phyloP scores from a whole-genome alignment of 768 basidiomycete genomes.

The Boletus rubroflammeus region DNA sequence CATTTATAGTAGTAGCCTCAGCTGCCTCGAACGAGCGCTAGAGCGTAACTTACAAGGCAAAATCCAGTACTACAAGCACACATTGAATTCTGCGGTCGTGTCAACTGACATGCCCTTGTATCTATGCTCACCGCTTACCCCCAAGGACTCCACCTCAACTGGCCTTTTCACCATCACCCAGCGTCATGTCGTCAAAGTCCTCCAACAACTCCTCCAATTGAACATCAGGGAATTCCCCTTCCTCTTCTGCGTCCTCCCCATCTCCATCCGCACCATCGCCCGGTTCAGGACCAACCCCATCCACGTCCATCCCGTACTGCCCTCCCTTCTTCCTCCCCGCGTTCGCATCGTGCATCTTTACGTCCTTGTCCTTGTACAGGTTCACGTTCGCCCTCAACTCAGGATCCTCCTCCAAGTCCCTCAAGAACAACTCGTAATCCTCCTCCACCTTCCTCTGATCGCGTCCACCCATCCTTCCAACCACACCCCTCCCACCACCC shows the following conservation, averaged over 20 bases:
- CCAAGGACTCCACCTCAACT: neutral
- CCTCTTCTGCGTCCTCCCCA: conserved; percentile 55
- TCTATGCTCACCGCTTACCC: too few species aligned
- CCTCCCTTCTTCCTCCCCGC: conserved; percentile 22
- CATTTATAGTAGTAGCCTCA: neutral
- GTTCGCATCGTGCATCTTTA: conserved; percentile 45
- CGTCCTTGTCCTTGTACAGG: conserved; percentile 70
- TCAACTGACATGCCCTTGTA: neutral
- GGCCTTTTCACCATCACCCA: conserved; percentile 41
- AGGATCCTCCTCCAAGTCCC: conserved; percentile 91
- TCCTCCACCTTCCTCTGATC: conserved; percentile 92
- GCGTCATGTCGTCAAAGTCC: conserved; percentile 87
- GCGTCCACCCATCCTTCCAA: conserved; percentile 84
- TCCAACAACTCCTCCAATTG: conserved; percentile 83
- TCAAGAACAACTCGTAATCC: conserved; percentile 95
- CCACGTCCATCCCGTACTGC: conserved; percentile 61
- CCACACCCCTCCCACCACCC: conserved; percentile 74
- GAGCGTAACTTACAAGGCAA: neutral
- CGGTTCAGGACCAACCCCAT: conserved; percentile 38
- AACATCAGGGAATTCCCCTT: conserved; percentile 87
- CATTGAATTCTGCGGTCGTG: neutral
- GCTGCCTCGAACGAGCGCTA: neutral
- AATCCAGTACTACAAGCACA: neutral
- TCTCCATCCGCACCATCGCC: conserved; percentile 19
- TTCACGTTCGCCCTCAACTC: conserved; percentile 87